These are phyloP conservation scores for Paramyrothecium roridum DNA, from an alignment of 2,329 filamentous ascomycete genomes.

Conservation along the genomic window DNA sequence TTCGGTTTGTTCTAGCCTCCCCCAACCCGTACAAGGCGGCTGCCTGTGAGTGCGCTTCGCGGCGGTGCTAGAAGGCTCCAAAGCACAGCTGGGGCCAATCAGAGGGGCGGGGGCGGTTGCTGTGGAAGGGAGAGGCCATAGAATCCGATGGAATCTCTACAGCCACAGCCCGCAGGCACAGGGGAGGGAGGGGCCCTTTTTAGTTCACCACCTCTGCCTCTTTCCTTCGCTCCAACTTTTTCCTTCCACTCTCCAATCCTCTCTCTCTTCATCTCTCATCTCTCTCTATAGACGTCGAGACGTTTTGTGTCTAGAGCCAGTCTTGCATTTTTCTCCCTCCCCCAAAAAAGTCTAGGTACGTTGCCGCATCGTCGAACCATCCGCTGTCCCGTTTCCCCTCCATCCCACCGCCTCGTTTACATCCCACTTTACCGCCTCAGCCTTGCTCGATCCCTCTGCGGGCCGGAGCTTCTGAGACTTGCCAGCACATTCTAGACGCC, in stretches of 20 bases:
- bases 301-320: constrained; percentile 8
- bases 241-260: constrained; percentile 14
- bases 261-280: constrained; percentile 10
- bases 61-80: constrained; percentile 21
- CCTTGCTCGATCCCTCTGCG: constrained; percentile 4
- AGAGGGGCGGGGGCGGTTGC: constrained; percentile 14
- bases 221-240: constrained; percentile 16
- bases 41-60: background rate
- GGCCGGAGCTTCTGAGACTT: background rate
- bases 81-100: constrained; percentile 18
- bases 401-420: constrained; percentile 1
- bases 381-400: constrained; percentile 1
- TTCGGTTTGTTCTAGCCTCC: too few relatives aligned
- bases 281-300: constrained; percentile 17
- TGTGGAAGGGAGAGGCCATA: constrained; percentile 28
- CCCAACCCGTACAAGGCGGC: too few relatives aligned
- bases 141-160: constrained; percentile 45
- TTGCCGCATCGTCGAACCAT: constrained; percentile 2
- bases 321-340: constrained; percentile 17
- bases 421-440: constrained; percentile 10
- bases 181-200: constrained; percentile 17
- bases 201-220: constrained; percentile 22
- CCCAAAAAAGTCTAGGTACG: constrained; percentile 21
- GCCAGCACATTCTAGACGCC: background rate
- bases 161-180: constrained; percentile 16